Base-by-base conservation (phyloP, 129 eudicot genomes). In the Lactuca saligna region DNA sequence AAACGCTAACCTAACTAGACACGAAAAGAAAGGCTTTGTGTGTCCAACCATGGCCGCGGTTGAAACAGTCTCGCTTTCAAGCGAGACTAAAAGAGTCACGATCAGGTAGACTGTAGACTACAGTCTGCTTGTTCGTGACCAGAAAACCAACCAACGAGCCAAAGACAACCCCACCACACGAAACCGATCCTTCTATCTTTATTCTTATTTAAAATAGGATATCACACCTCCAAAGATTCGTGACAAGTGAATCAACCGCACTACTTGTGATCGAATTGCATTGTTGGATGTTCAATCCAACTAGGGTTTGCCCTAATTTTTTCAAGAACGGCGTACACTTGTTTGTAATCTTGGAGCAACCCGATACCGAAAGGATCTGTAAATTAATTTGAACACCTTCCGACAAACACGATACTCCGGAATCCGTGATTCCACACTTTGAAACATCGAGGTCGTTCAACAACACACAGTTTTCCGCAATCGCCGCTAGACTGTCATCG, bases 381-480 rank as follows among this genome's bases (percentile, higher is more conserved):
- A 94, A 70, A 71, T 79, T 78, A 3, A 62, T 74, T 39, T 80
- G 88, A 65, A 75, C 77, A 12, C 86, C 91, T 20, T 55, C 69
- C 0, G 99, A 83, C 72, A 94, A 76, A 56, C 84, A 57, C 29
- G 81, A 75, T 14, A 94, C 66, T 7, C 97, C 99, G 3, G 73
- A 65, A 74, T 94, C 99, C 3, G 88, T 83, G 53, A 94, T 81
- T 29, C 85, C 65, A 53, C 91, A 94, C 79, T 82, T 85, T 16
- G 99, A 94, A 44, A 94, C 59, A 29, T 94, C 97, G 13, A 94
- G 95, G 69, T 89, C 99, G 53, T 71, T 77, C 15, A 94, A 88
- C 54, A 85, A 74, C 4, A 64, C 54, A 70, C 96, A 89, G 67
- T 55, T 85, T 4, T 76, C 78, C 4, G 97, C 90, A 65, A 94